phyloP scores from a whole-genome alignment of 2,329 filamentous ascomycete species.

The Botryotinia globosa region DNA sequence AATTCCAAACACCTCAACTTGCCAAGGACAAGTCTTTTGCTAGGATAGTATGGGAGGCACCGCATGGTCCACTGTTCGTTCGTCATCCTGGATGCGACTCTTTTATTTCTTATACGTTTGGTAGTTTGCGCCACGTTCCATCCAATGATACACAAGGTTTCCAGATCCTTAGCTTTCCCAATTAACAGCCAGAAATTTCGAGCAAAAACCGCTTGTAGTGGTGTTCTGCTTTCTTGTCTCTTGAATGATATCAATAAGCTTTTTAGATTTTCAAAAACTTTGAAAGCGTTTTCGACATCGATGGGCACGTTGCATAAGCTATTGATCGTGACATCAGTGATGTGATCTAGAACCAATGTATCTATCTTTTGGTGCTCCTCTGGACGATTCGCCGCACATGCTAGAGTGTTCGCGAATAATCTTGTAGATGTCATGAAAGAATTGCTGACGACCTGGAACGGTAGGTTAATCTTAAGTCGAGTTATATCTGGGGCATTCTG shows the following conservation, averaged over 20 bases:
- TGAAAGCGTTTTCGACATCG: slow-evolving; percentile 50
- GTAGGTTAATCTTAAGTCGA: slow-evolving; percentile 50
- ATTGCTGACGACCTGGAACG: slow-evolving; percentile 49
- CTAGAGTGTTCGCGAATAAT: slow-evolving; percentile 52
- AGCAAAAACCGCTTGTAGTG: slow-evolving; percentile 43
- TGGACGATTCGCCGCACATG: slow-evolving; percentile 46
- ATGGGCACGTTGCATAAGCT: slow-evolving; percentile 51
- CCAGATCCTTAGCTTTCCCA: slow-evolving; percentile 44
- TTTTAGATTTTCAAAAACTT: slow-evolving; percentile 43
- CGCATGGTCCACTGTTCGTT: slow-evolving; percentile 33
- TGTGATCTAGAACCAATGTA: slow-evolving; percentile 50
- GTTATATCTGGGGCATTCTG: slow-evolving; percentile 46
- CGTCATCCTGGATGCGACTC: slow-evolving; percentile 16
- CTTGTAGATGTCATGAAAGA: slow-evolving; percentile 49
- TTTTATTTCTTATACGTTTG: slow-evolving; percentile 26
- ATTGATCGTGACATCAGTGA: slow-evolving; percentile 48
- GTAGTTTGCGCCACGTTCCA: slow-evolving; percentile 34
- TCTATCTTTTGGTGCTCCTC: slow-evolving; percentile 46
- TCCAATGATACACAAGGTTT: slow-evolving; percentile 50
- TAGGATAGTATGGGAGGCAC: slow-evolving; percentile 33
- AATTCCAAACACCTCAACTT: slow-evolving; percentile 36
- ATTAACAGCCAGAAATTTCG: slow-evolving; percentile 51
- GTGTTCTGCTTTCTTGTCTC: slow-evolving; percentile 43
- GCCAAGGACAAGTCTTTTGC: slow-evolving; percentile 20
- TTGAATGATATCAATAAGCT: slow-evolving; percentile 49